phyloP scores from a whole-genome alignment of 164 flowering plant genomes.

The Tetracentron sinense region DNA sequence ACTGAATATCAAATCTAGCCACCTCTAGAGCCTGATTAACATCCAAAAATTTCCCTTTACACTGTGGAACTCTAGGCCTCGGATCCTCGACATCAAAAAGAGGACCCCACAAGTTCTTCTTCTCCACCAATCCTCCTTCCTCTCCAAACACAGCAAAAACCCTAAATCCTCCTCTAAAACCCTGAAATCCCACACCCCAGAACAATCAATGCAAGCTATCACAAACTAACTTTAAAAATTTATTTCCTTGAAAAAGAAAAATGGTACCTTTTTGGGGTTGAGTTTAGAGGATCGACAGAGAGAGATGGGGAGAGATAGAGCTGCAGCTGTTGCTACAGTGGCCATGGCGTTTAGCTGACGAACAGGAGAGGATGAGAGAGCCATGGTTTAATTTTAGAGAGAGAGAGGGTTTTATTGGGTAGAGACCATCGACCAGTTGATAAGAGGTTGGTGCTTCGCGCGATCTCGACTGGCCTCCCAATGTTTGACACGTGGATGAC shows the following conservation, averaged over 20 bases:
- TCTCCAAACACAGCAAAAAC: conserved; percentile 78
- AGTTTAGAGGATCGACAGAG: conserved; percentile 34
- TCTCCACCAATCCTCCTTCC: conserved; percentile 54
- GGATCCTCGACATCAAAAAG: conserved; percentile 95
- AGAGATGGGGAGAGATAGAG: conserved; percentile 55
- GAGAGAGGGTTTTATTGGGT: conserved; percentile 21
- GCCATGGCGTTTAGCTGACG: conserved; percentile 44
- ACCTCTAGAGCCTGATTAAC: conserved; percentile 83
- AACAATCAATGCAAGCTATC: too few species aligned
- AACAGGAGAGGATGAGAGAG: conserved; percentile 7
- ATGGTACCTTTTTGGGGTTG: conserved; percentile 52
- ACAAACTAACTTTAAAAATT: too few species aligned
- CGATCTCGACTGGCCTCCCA: conserved; percentile 59
- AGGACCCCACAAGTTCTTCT: conserved; percentile 58
- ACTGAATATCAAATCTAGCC: conserved; percentile 86
- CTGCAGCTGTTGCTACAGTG: conserved; percentile 51
- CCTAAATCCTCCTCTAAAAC: conserved; percentile 49
- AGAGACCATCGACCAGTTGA: conserved; percentile 32
- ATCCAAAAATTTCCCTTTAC: conserved; percentile 82
- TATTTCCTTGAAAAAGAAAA: too few species aligned
- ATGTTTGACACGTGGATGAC: conserved; percentile 50
- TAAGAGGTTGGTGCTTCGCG: conserved; percentile 61
- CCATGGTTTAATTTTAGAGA: conserved; percentile 7
- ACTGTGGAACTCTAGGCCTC: conserved; percentile 54
- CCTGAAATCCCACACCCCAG: conserved; percentile 32